phyloP scores from a whole-genome alignment of 2,329 filamentous ascomycete genomes.

The Cryphonectria naterciae region DNA sequence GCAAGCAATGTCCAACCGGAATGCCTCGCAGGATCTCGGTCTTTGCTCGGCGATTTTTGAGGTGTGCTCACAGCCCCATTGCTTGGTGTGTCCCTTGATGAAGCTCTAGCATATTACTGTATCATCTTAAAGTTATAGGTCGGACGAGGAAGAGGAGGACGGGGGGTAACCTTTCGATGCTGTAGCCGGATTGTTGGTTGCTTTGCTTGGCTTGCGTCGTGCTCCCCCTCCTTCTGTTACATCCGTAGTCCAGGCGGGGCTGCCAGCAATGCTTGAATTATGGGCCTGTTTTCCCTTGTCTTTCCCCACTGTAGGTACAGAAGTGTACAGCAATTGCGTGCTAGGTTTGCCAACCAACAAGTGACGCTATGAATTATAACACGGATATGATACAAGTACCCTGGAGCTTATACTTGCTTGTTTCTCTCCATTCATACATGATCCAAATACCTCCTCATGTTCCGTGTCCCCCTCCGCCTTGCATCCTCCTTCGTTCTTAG shows the following conservation, averaged over 20 bases:
- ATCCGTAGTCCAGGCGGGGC: neutral
- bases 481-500: neutral
- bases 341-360: neutral
- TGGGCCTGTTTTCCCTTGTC: constrained; percentile 8
- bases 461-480: neutral
- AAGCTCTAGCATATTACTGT: neutral
- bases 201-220: neutral
- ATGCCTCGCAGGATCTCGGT: constrained; percentile 16
- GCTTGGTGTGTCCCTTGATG: neutral
- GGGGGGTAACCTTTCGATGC: neutral
- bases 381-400: neutral
- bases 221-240: neutral
- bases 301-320: neutral
- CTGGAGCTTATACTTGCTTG: neutral
- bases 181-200: neutral
- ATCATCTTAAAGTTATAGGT: neutral
- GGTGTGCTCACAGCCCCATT: neutral
- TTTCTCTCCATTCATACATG: neutral
- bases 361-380: neutral
- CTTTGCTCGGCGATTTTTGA: constrained; percentile 19
- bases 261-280: constrained; percentile 13
- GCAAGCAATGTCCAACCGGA: constrained; percentile 21
- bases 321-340: neutral
- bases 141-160: neutral
- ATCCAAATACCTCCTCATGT: neutral